Base-by-base conservation (phyloP, 441 rosid species). In the Croton laevigatus region DNA sequence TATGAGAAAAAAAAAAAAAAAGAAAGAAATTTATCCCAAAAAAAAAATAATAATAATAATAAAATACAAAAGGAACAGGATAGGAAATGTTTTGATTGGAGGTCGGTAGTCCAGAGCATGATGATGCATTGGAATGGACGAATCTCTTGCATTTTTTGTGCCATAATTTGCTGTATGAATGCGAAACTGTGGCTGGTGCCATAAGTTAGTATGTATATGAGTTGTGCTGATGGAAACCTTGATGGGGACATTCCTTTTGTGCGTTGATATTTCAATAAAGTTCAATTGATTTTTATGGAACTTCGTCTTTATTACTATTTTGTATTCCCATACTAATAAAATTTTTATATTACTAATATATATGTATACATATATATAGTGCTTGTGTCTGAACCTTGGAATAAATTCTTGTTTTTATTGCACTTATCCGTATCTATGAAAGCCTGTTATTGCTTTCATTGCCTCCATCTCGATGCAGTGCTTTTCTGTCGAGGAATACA, bases 351-450 rank as follows among this genome's bases (percentile, higher is more conserved):
- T 38, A 38, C 8, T 38, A 38, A 38, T 40, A 40, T 40, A 40
- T 5, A 57, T 73, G 54, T 70, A 62, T n/a, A n/a, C n/a, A 76
- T 71, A 4, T 34, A 4, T 11, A 71, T 52, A 69, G 78, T 75
- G 77, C 68, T 73, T 79, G 74, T 80, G 76, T 72, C 82, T 71
- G 69, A 79, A 77, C 69, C 59, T 73, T 69, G 84, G 88, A 88
- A 88, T 84, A 83, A 81, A 81, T 86, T 86, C 88, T 76, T 79
- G 69, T 71, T 81, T 76, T 81, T 74, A 77, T 83, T 84, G 84
- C 88, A 77, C 81, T 70, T 76, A 81, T 73, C 78, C 54, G 77
- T 68, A 78, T 79, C 81, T 70, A 74, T 65, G 76, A 77, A 75
- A 82, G 78, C 65, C 79, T 81, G 83, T 81, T 79, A 27, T 77